Conservation (phyloP, 2,329 filamentous ascomycete species). For the Trichoderma sp. region DNA sequence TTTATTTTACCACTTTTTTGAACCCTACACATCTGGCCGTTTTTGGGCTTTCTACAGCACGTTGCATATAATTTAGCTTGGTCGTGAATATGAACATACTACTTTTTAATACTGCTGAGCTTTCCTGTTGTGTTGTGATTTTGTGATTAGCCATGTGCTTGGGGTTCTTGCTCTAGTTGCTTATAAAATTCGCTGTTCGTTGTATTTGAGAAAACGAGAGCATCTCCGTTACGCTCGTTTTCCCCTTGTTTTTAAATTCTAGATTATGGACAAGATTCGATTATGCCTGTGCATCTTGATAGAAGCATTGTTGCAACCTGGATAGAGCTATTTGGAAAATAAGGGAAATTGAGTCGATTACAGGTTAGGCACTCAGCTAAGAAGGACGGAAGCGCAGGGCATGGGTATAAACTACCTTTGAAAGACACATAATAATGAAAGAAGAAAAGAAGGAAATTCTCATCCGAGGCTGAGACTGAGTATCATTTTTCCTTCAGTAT, state of each 20-base stretch:
- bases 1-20: background rate
- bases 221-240: too few species aligned
- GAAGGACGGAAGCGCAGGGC: background rate
- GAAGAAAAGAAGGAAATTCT: background rate
- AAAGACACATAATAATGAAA: background rate
- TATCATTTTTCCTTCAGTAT: too few species aligned
- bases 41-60: background rate
- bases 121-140: background rate
- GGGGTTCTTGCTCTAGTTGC: background rate
- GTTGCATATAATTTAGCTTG: constrained; percentile 20
- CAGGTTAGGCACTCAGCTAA: background rate
- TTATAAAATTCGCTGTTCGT: background rate
- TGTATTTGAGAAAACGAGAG: too few species aligned
- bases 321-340: background rate
- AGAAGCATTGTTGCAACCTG: background rate
- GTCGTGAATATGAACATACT: constrained; percentile 14
- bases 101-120: background rate
- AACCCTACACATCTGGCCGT: background rate
- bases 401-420: background rate
- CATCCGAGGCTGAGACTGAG: background rate
- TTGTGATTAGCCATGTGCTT: background rate
- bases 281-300: background rate
- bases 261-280: too few species aligned
- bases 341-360: background rate
- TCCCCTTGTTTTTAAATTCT: background rate